Base-by-base conservation (phyloP, 2,329 filamentous ascomycete genomes). In the Elsinoe ampelina region DNA sequence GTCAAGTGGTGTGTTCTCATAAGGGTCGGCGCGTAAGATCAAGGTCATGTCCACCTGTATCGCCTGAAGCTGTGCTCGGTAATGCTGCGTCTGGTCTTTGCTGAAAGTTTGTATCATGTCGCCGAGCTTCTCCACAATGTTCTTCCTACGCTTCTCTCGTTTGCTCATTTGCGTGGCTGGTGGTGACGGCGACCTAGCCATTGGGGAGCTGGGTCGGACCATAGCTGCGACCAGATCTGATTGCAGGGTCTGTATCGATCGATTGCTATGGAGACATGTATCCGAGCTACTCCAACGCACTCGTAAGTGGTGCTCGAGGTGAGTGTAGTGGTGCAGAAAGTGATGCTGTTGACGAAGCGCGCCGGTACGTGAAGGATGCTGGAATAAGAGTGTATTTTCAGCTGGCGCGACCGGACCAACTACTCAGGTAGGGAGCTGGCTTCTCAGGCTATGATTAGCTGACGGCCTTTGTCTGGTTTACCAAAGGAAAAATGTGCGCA, bases 31-130 rank as follows among this genome's bases (percentile, higher is more conserved):
- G 63, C 87, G 84, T 70, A 89, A 84, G 62, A 95, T 89, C 45
- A 95, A 79, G 58, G 82, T 88, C 73, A 91, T 90, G 70, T 95
- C 91, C 62, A 89, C 84, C 72, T 96, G 91, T n/a, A 96, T 83
- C 63, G 89, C 89, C 66, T 93, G 86, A 1, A 96, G 80, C 71
- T 96, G 89, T 62, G 93, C 87, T 60, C 91, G 84, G 71, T 95
- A 97, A 65, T 89, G 84, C 61, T 81, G 77, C 70, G 95, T 89
- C 62, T 88, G 82, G 67, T 95, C 90, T 61, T 85, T 81, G 61
- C 83, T 82, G 72, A 95, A 92, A 62, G 84, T 84, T 55, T 86
- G 82, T 56, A 85, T 84, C 71, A 96, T 83, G 57, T 84, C 81
- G 39, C 82, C 80, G 5, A 95, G 80, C 61, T 87, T 85, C 60